A percentile compares a stretch with the other conserved stretches of the same genome.
These are phyloP conservation scores for Tephrocybe sp. DNA, from an alignment of 768 basidiomycete genomes.

Conservation along the genomic window DNA sequence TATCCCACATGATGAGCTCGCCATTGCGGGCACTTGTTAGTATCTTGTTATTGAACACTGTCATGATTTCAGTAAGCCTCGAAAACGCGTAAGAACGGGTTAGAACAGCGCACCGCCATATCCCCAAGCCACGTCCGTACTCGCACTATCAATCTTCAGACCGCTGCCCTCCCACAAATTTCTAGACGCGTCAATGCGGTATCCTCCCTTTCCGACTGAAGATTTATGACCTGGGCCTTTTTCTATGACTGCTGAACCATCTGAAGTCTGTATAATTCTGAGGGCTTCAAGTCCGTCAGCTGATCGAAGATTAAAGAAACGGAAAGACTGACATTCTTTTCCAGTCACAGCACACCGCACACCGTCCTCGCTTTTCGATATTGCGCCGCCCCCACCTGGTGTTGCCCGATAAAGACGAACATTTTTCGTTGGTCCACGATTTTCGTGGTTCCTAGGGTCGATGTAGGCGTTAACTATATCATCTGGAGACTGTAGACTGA, in stretches of 20 bases:
- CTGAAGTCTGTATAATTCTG: constrained; percentile 58
- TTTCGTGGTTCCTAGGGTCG: constrained; percentile 41
- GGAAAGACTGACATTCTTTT: constrained; percentile 58
- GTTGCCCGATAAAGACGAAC: constrained; percentile 64
- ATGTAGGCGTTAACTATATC: constrained; percentile 25
- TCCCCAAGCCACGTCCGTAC: constrained; percentile 83
- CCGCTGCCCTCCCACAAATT: constrained; percentile 81
- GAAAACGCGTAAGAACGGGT: not conserved
- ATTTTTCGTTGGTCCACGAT: constrained; percentile 44
- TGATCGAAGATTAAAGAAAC: not conserved
- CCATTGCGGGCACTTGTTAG: constrained; percentile 81
- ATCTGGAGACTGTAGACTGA: not conserved
- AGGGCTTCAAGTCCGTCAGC: constrained; percentile 42
- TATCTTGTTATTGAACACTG: constrained; percentile 74
- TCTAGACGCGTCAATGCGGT: constrained; percentile 68
- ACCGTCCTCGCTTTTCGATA: constrained; percentile 70
- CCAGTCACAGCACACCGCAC: constrained; percentile 70
- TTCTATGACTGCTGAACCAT: constrained; percentile 43
- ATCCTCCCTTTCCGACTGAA: constrained; percentile 56
- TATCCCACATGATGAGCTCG: constrained; percentile 82
- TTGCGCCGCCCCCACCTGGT: constrained; percentile 61
- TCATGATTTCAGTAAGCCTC: not conserved
- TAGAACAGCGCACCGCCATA: constrained; percentile 50
- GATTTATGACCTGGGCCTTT: constrained; percentile 48
- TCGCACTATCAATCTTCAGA: constrained; percentile 75